phyloP scores from a whole-genome alignment of 2,329 filamentous ascomycete species.

The Tolypocladium ophioglossoides region DNA sequence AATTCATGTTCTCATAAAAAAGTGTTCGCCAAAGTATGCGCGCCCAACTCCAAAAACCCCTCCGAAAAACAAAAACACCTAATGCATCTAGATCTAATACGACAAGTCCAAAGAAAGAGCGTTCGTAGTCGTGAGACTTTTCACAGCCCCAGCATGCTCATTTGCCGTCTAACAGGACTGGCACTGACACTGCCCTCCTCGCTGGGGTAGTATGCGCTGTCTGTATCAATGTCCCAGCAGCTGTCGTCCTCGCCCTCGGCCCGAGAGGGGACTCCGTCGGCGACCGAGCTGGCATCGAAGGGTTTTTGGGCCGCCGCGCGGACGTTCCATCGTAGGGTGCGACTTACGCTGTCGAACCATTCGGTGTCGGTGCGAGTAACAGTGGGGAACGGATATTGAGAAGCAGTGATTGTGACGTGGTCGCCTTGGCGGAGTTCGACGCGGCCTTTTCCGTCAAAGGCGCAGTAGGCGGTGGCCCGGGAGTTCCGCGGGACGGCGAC shows the following conservation, averaged over 20 bases:
- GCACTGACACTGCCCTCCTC: constrained; percentile 60
- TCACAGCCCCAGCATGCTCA: constrained; percentile 54
- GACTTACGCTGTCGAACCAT: constrained; percentile 93
- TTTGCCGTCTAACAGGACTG: constrained; percentile 60
- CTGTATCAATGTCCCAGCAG: constrained; percentile 93
- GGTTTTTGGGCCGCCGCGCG: constrained; percentile 86
- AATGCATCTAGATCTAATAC: background rate
- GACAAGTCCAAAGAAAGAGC: background rate
- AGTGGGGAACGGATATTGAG: constrained; percentile 93
- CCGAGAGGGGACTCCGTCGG: constrained; percentile 21
- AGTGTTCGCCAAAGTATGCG: background rate
- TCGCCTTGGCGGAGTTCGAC: constrained; percentile 89
- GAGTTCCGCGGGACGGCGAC: constrained; percentile 78
- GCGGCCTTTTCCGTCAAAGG: constrained; percentile 94
- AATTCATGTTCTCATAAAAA: background rate
- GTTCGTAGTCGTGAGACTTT: background rate
- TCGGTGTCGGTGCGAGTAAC: constrained; percentile 83
- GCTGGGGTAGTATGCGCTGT: constrained; percentile 59
- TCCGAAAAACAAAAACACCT: background rate
- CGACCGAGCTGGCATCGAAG: constrained; percentile 49
- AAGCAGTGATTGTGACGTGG: constrained; percentile 91
- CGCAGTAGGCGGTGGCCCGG: constrained; percentile 89
- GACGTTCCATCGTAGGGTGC: constrained; percentile 91
- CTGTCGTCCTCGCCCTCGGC: constrained; percentile 48
- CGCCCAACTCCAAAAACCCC: background rate